Evolutionary conservation across 768 basidiomycete genomes (phyloP).

Genomic region (Russula emetica): DNA sequence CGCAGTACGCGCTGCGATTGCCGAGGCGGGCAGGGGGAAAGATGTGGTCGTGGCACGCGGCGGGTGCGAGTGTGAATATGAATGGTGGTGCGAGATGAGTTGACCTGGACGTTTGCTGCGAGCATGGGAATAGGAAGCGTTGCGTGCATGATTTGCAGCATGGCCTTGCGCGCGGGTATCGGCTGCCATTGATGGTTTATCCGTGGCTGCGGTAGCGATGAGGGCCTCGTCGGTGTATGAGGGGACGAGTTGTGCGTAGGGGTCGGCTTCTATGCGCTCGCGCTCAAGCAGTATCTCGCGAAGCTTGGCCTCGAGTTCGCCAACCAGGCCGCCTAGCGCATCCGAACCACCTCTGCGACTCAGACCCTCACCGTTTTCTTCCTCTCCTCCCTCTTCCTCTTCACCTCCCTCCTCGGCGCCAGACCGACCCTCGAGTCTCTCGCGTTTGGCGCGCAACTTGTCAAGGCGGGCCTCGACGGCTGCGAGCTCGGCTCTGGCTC

Average conservation of each 20-base stretch:
- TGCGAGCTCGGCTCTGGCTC: constrained; percentile 41
- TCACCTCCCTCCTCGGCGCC: neutral
- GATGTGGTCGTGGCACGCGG: neutral
- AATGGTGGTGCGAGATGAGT: constrained; percentile 3
- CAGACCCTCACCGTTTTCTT: neutral
- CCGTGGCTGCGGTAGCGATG: neutral
- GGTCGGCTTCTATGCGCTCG: constrained; percentile 40
- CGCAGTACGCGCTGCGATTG: constrained; percentile 1
- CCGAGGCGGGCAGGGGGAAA: neutral
- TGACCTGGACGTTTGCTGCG: constrained; percentile 21
- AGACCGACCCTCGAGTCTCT: constrained; percentile 52
- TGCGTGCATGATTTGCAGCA: constrained; percentile 3
- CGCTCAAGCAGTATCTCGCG: constrained; percentile 57
- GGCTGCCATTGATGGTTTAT: neutral
- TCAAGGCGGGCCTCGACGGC: constrained; percentile 52
- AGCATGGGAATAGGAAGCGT: constrained; percentile 4
- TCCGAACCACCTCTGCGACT: neutral
- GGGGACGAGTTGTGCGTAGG: constrained; percentile 31
- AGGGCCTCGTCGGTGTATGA: neutral
- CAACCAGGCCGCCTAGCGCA: constrained; percentile 40
- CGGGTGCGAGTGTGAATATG: constrained; percentile 3
- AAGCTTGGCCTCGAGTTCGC: constrained; percentile 66
- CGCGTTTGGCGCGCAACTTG: constrained; percentile 56
- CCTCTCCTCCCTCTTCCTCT: neutral
- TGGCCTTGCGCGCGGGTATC: constrained; percentile 5